Percentiles rank a stretch among this genome's conserved stretches.
phyloP scores from a whole-genome alignment of 2,329 filamentous ascomycete species.

The Pseudocercospora fijiensis region DNA sequence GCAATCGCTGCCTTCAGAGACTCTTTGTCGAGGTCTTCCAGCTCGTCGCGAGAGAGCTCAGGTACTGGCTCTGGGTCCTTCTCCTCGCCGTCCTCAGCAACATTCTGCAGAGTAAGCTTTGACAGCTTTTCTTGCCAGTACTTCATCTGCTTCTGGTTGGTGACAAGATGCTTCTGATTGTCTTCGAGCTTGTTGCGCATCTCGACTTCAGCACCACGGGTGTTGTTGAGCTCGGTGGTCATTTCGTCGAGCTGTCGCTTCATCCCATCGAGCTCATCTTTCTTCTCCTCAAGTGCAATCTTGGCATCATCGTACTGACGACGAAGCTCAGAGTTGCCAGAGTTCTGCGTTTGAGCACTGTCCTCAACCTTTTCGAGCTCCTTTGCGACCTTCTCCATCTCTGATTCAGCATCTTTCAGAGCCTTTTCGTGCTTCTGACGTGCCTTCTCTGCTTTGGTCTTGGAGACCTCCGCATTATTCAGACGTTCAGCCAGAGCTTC shows the following conservation, averaged over 20 bases:
- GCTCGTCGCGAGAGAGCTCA: slow-evolving; percentile 70
- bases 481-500: slow-evolving; percentile 75
- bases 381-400: slow-evolving; percentile 67
- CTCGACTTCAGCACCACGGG: slow-evolving; percentile 86
- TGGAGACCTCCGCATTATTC: slow-evolving; percentile 81
- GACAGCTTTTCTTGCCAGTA: slow-evolving; percentile 89
- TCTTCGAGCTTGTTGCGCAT: slow-evolving; percentile 98
- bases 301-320: slow-evolving; percentile 78
- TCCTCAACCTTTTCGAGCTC: slow-evolving; percentile 77
- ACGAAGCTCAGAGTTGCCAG: slow-evolving; percentile 70
- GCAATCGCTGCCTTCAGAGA: slow-evolving; percentile 64
- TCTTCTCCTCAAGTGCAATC: slow-evolving; percentile 71
- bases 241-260: slow-evolving; percentile 88
- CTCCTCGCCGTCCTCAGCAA: slow-evolving; percentile 60
- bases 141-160: slow-evolving; percentile 78
- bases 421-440: slow-evolving; percentile 83
- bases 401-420: slow-evolving; percentile 72
- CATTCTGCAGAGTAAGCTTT: slow-evolving; percentile 79
- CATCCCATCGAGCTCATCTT: slow-evolving; percentile 72
- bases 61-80: slow-evolving; percentile 63
- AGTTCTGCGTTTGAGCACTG: slow-evolving; percentile 74
- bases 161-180: slow-evolving; percentile 80
- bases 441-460: slow-evolving; percentile 92
- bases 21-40: slow-evolving; percentile 63
- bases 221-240: slow-evolving; percentile 81